Evolutionary conservation across 768 basidiomycete genomes (phyloP), one percentile per base, ranked within the genome.

Genomic region (Pleurotus tuoliensis): DNA sequence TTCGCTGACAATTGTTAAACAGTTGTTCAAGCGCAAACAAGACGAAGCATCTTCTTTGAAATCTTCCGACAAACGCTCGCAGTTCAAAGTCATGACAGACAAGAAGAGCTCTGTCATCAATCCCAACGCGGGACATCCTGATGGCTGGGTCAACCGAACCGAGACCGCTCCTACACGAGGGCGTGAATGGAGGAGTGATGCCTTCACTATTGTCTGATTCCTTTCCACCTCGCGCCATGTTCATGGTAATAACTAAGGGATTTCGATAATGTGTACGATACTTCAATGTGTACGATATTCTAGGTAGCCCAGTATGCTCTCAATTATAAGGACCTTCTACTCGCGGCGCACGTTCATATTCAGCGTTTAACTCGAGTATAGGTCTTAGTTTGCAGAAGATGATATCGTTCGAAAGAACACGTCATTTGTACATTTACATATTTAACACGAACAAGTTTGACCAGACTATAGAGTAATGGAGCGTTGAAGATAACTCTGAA

Each of bases 51-150:
- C 55, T 1, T 68, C 68, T 0, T 58, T 63, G 9, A 63, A 63
- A 18, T 60, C 38, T 13, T 39, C 34, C 11, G 59, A 64, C 2
- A 59, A 63, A 66, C 59, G 64, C 20, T 82, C 83, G 7, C 84
- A 89, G 61, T 93, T 95, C 78, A 90, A 90, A 72, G 79, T 96
- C 39, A 86, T 93, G 5, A 74, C 75, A 16, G 78, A 85, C 58
- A 88, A 87, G 72, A 77, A 86, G 27, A 73, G 89, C 47, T 88
- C 85, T 41, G 69, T 94, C 44, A 68, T 95, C 39, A 38, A 53
- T 5, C 77, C 79, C 4, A 71, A 82, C 20, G 73, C 76, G 39
- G 86, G 89, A 0, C 80, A 87, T 56, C 83, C 88, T 5, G 69
- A 80, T 3, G 87, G 89, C 3, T 90, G 87, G 84, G 81, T 87